Percentiles rank a stretch among this genome's conserved stretches.
Evolutionary conservation across 371 early-diverging fungal species (phyloP).

Genomic region (Catenaria anguillulae): DNA sequence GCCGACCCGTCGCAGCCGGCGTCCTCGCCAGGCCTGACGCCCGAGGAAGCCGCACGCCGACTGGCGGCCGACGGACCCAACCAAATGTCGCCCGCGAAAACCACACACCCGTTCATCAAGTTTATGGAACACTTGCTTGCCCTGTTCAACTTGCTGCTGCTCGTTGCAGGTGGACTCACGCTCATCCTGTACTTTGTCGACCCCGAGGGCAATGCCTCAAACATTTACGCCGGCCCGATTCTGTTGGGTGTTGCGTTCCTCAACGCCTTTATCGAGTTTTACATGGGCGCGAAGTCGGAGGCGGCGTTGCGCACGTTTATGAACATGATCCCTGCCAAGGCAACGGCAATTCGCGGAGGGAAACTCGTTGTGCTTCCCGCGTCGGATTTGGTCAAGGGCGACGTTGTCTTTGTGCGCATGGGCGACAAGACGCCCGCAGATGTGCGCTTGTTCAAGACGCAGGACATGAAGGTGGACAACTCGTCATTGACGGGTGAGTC

Average conservation of each 20-base stretch:
- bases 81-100: conserved; percentile 70
- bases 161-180: conserved; percentile 61
- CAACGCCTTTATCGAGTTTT: conserved; percentile 84
- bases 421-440: conserved; percentile 95
- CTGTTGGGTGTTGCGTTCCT: conserved; percentile 70
- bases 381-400: conserved; percentile 63
- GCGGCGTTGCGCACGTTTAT: no score
- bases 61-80: conserved; percentile 63
- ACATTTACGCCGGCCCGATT: conserved; percentile 82
- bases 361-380: conserved; percentile 45
- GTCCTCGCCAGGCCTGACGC: conserved; percentile 51
- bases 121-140: conserved; percentile 54
- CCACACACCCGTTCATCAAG: conserved; percentile 46
- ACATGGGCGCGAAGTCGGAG: conserved; percentile 76
- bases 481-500: conserved; percentile 92
- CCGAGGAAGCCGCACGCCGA: conserved; percentile 41
- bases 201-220: no score
- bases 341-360: conserved; percentile 59
- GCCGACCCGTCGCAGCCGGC: conserved; percentile 42
- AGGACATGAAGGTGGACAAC: conserved; percentile 89
- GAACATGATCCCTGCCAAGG: conserved; percentile 72
- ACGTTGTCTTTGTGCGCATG: conserved; percentile 66
- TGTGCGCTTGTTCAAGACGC: conserved; percentile 46
- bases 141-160: conserved; percentile 73
- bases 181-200: conserved; percentile 61